Evolutionary conservation across 169 alveolate genomes (phyloP), one percentile per base, ranked within the genome.

Genomic region (Theileria orientalis): DNA sequence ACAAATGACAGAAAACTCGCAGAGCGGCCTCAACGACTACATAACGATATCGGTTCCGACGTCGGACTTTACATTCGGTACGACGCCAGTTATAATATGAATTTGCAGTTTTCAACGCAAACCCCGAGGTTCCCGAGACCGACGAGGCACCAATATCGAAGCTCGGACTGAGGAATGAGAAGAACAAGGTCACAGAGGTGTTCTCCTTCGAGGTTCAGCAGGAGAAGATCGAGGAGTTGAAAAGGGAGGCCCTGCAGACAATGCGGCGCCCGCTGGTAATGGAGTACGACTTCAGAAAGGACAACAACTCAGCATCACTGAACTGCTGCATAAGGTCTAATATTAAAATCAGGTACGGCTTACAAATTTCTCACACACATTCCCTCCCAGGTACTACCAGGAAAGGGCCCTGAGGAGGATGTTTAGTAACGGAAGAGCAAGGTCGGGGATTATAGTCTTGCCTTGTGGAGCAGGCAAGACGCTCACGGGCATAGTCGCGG

Each of bases 381-480:
- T 6, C 11, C 21, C 16, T 47, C 16, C 3, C 14, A 47, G 57
- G 57, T 92, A 87, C 67, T 92, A 93, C 64, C 94, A 91, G 71
- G 99, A 96, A 80, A 87, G 98, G 70, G 98, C 99, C 27, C 90
- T 97, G 46, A 91, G 98, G 69, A 96, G 96, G 91, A 97, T 98
- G 98, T 97, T 97, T 59, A 95, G 97, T 75, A 97, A 96, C 80
- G 98, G 99, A 3, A 83, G 99, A 30, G 99, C 99, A 9, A 86
- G 99, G 67, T 96, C 99, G 11, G 99, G 99, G 0, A 94, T 98
- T 51, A 96, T 98, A 62, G 99, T 98, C 14, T 89, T 98, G 37
- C 99, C 99, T 0, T 98, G 99, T 90, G 99, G 99, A 14, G 99
- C 99, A 13, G 99, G 99, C 3, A 98, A 98, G 86, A 98, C 99